Evolutionary conservation across 768 basidiomycete genomes (phyloP).

Genomic region (Pisolithus albus): DNA sequence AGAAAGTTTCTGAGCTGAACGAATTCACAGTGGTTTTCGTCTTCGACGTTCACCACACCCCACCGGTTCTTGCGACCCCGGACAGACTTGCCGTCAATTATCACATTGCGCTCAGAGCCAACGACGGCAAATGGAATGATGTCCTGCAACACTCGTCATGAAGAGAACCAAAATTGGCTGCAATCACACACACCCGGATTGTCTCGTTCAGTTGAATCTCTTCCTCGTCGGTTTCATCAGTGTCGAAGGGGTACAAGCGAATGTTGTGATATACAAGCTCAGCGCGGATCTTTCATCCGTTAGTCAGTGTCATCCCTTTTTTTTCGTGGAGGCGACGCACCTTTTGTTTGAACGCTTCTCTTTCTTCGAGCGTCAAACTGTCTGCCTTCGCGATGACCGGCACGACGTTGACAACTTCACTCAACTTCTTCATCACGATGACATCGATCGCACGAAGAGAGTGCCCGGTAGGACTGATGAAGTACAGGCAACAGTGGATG

Average conservation of each 20-base stretch:
- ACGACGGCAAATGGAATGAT: conserved; percentile 97
- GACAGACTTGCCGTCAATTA: conserved; percentile 93
- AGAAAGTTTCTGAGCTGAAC: conserved; percentile 96
- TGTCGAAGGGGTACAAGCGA: conserved; percentile 93
- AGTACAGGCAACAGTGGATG: conserved; percentile 97
- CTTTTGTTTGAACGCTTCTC: conserved; percentile 88
- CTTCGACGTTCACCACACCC: conserved; percentile 98
- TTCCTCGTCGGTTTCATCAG: conserved; percentile 91
- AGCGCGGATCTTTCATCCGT: conserved; percentile 69
- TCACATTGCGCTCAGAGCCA: conserved; percentile 92
- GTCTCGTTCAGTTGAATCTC: conserved; percentile 84
- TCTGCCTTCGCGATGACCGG: conserved; percentile 99
- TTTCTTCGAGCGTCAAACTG: conserved; percentile 87
- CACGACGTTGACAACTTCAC: conserved; percentile 98
- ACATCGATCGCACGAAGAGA: conserved; percentile 94
- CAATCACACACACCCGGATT: conserved; percentile 61
- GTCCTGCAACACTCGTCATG: conserved; percentile 41
- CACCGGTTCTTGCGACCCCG: conserved; percentile 96
- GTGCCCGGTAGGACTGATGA: conserved; percentile 99
- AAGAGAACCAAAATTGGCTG: not conserved
- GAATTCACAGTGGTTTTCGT: conserved; percentile 97
- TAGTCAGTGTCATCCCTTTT: conserved; percentile 6
- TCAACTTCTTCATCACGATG: conserved; percentile 98
- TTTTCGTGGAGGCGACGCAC: conserved; percentile 32
- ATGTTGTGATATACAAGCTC: conserved; percentile 90